Conservation (phyloP, 2,329 filamentous ascomycete species). For the Rugonectria rugulosa region DNA sequence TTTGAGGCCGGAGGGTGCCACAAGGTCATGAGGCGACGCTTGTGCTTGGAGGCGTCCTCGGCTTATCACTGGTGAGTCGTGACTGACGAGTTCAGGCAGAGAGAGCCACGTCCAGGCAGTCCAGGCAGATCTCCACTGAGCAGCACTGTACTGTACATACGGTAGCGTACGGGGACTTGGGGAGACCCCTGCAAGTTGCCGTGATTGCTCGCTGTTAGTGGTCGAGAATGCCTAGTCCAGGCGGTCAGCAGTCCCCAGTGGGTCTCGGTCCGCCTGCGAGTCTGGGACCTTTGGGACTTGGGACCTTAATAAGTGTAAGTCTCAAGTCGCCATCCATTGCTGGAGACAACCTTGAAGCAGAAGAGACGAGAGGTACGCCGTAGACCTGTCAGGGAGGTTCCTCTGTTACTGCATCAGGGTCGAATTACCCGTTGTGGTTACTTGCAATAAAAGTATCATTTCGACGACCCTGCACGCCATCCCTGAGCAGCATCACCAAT, state of each 20-base stretch:
- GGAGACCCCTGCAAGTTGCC: conserved; percentile 28
- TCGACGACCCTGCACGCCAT: conserved; percentile 21
- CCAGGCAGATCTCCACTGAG: conserved; percentile 24
- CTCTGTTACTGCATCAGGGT: not conserved
- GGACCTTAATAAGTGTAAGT: no score
- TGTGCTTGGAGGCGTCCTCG: conserved; percentile 23
- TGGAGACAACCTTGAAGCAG: not conserved
- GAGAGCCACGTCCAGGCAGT: no score
- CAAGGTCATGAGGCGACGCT: conserved; percentile 40
- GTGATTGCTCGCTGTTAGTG: conserved; percentile 17
- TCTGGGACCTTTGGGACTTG: no score
- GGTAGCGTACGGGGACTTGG: conserved; percentile 10
- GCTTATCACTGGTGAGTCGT: conserved; percentile 36
- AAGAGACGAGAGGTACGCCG: no score
- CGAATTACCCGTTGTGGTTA: not conserved
- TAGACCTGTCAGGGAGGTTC: conserved; percentile 5
- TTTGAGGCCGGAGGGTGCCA: conserved; percentile 20
- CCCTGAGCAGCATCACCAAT: not conserved
- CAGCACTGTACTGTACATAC: no score
- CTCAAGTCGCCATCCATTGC: conserved; percentile 30
- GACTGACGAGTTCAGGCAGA: conserved; percentile 36
- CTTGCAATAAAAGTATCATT: not conserved
- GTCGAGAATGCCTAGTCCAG: conserved; percentile 18
- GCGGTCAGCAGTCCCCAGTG: conserved; percentile 31
- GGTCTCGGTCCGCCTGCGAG: conserved; percentile 10